These are phyloP conservation scores for Globisporangium nunn DNA, from an alignment of 352 stramenopile species.

Conservation along the genomic window DNA sequence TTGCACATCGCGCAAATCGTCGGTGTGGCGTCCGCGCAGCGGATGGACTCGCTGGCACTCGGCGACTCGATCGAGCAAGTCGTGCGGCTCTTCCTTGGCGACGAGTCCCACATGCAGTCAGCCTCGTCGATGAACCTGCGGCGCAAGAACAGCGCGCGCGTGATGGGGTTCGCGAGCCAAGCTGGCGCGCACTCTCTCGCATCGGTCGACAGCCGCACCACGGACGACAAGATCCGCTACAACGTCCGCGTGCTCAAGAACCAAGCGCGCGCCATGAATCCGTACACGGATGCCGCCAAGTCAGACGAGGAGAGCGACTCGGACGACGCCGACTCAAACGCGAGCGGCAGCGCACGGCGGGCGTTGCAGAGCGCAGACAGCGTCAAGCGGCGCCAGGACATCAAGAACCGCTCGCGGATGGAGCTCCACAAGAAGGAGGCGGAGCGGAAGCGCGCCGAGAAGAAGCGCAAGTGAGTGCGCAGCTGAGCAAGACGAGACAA, in stretches of 20 bases:
- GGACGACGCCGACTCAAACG: constrained; percentile 13
- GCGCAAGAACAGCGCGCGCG: constrained; percentile 69
- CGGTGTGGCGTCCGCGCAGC: constrained; percentile 31
- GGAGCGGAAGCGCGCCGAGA: constrained; percentile 32
- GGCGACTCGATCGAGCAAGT: constrained; percentile 70
- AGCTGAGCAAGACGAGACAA: constrained; percentile 8
- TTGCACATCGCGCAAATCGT: constrained; percentile 74
- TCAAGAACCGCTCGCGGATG: constrained; percentile 53
- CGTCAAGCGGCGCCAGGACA: constrained; percentile 51
- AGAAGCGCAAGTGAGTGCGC: constrained; percentile 27
- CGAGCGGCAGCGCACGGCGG: neutral
- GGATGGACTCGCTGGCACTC: constrained; percentile 55
- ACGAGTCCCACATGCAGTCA: constrained; percentile 59
- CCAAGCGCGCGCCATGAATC: constrained; percentile 50
- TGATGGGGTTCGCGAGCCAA: constrained; percentile 26
- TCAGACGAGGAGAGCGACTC: constrained; percentile 20
- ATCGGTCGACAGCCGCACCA: constrained; percentile 31
- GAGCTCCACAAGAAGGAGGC: constrained; percentile 58
- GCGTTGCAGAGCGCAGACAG: neutral
- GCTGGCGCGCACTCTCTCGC: constrained; percentile 19
- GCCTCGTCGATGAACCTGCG: constrained; percentile 38
- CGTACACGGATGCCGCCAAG: constrained; percentile 30
- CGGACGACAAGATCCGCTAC: constrained; percentile 62
- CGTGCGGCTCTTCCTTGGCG: constrained; percentile 65
- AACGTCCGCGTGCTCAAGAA: constrained; percentile 62